phyloP scores from a whole-genome alignment of 1,284 basidiomycete genomes.

The Ceratobasidium sp. region DNA sequence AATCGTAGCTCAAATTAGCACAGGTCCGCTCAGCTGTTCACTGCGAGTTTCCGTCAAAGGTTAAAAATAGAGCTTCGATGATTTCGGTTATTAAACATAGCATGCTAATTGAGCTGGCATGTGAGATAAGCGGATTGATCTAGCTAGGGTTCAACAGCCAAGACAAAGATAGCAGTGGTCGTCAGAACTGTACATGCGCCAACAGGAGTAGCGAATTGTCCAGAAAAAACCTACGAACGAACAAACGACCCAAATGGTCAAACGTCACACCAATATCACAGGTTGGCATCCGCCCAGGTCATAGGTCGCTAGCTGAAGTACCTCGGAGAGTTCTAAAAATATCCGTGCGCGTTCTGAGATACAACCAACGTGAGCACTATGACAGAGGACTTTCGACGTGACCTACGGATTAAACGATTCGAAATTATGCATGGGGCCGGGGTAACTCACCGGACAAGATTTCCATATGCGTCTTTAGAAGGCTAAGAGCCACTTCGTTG shows the following conservation, averaged over 20 bases:
- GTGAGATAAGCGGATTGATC: too few species aligned
- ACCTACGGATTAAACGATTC: too few species aligned
- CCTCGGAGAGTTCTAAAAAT: conserved; percentile 36
- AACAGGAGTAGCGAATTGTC: too few species aligned
- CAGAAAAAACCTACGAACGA: too few species aligned
- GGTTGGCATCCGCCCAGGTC: neutral
- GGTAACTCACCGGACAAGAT: too few species aligned
- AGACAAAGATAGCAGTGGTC: neutral
- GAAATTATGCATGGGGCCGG: too few species aligned
- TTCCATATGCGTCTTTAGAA: too few species aligned
- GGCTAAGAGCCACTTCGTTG: too few species aligned
- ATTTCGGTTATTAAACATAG: conserved; percentile 7
- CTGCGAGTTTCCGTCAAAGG: neutral
- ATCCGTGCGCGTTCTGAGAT: neutral
- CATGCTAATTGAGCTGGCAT: conserved; percentile 3
- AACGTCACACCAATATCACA: too few species aligned
- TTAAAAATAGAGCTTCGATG: conserved; percentile 33
- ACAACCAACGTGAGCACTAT: neutral
- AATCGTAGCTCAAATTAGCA: neutral
- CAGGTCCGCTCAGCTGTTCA: conserved; percentile 14
- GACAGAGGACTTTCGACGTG: neutral
- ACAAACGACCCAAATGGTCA: too few species aligned
- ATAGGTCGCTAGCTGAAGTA: neutral
- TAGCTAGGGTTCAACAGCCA: neutral
- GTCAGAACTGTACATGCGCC: too few species aligned